Conservation (phyloP, 352 stramenopile genomes). For the Phytophthora sp. region DNA sequence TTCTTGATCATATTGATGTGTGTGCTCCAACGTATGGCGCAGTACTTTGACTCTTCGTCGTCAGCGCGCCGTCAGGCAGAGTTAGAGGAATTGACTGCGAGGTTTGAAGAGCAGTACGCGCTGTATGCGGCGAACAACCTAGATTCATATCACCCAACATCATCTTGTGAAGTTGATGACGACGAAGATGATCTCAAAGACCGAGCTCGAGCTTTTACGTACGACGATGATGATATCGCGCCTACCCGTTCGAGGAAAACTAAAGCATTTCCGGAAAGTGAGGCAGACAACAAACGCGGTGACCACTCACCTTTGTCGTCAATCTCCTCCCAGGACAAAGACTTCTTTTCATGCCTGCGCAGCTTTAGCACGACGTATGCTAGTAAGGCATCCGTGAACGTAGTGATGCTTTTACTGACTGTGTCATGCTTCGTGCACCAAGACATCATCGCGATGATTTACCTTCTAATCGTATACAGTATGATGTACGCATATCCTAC, state of each 20-base stretch:
- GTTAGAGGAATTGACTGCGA: slow-evolving; percentile 39
- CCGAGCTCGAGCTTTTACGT: slow-evolving; percentile 40
- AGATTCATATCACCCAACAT: slow-evolving; percentile 44
- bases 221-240: slow-evolving; percentile 30
- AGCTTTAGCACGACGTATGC: slow-evolving; percentile 77
- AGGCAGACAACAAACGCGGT: slow-evolving; percentile 9
- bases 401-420: slow-evolving; percentile 78
- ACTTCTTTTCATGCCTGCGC: slow-evolving; percentile 72
- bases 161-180: slow-evolving; percentile 59
- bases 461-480: slow-evolving; percentile 81
- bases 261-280: neutral
- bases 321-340: slow-evolving; percentile 36
- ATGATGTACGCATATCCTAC: slow-evolving; percentile 77
- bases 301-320: slow-evolving; percentile 13
- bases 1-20: slow-evolving; percentile 81
- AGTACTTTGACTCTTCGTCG: slow-evolving; percentile 72
- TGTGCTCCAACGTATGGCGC: slow-evolving; percentile 67
- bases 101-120: slow-evolving; percentile 60
- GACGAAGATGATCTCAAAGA: slow-evolving; percentile 58
- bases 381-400: slow-evolving; percentile 76
- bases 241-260: slow-evolving; percentile 19
- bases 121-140: slow-evolving; percentile 45
- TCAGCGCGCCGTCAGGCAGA: slow-evolving; percentile 41
- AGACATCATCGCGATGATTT: slow-evolving; percentile 76
- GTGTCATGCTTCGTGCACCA: slow-evolving; percentile 83